phyloP scores from a whole-genome alignment of 257 asterid genomes.

The Petrea volubilis region DNA sequence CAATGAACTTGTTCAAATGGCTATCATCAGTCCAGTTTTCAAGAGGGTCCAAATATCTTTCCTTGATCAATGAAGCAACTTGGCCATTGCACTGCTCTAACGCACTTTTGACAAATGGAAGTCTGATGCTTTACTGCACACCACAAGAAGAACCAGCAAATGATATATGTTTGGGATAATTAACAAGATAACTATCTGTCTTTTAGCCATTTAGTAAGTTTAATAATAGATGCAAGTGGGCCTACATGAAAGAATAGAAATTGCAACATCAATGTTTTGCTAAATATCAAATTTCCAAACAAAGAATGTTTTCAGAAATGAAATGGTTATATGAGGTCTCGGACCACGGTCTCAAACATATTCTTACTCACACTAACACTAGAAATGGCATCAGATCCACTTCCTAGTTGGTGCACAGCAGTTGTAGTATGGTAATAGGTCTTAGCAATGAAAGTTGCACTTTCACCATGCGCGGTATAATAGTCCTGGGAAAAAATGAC shows the following conservation, averaged over 20 bases:
- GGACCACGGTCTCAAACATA: slow-evolving; percentile 84
- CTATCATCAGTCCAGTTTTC: slow-evolving; percentile 73
- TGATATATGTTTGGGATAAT: not conserved
- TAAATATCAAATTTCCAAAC: slow-evolving; percentile 12
- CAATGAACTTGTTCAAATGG: slow-evolving; percentile 86
- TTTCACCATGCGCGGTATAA: slow-evolving; percentile 88
- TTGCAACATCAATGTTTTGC: not conserved
- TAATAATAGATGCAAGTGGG: not conserved
- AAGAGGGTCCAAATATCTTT: slow-evolving; percentile 68
- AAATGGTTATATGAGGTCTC: slow-evolving; percentile 84
- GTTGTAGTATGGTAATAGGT: slow-evolving; percentile 93
- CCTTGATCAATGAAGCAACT: slow-evolving; percentile 68
- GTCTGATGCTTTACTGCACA: slow-evolving; percentile 87
- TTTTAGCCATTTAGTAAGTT: slow-evolving; percentile 13
- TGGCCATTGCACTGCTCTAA: slow-evolving; percentile 74
- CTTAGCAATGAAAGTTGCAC: slow-evolving; percentile 85
- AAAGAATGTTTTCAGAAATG: too few relatives aligned
- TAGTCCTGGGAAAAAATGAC: slow-evolving; percentile 56
- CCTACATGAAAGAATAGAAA: slow-evolving; percentile 12
- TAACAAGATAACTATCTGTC: not conserved
- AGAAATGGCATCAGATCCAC: slow-evolving; percentile 74
- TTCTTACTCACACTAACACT: slow-evolving; percentile 83
- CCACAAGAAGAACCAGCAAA: slow-evolving; percentile 27
- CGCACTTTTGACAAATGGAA: slow-evolving; percentile 76
- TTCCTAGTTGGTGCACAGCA: slow-evolving; percentile 87